Evolutionary conservation across 2,329 filamentous ascomycete genomes (phyloP).

Genomic region (Arthroderma sp.): DNA sequence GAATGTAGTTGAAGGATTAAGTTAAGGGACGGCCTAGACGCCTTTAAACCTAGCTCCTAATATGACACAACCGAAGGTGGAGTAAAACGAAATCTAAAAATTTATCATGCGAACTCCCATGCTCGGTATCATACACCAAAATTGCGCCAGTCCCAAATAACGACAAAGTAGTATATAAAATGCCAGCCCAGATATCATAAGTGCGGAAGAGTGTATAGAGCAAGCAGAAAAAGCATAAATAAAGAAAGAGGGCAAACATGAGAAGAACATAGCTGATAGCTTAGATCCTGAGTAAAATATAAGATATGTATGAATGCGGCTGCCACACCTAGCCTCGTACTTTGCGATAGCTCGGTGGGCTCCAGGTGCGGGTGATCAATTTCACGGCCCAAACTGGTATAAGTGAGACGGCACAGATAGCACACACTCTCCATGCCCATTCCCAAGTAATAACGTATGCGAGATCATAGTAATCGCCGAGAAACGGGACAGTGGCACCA

Average conservation of each 20-base stretch:
- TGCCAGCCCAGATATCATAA: not conserved
- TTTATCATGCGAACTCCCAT: not conserved
- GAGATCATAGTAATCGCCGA: conserved; percentile 83
- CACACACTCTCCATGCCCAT: conserved; percentile 78
- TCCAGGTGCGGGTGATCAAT: conserved; percentile 69
- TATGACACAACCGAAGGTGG: not conserved
- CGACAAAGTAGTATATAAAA: not conserved
- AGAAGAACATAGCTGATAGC: not conserved
- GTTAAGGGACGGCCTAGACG: not conserved
- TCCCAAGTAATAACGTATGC: conserved; percentile 63
- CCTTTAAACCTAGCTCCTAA: not conserved
- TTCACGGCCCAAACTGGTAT: conserved; percentile 82
- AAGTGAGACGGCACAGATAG: conserved; percentile 67
- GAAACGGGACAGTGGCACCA: conserved; percentile 68
- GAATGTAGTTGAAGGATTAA: no score
- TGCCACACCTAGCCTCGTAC: conserved; percentile 40
- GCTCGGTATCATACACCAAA: not conserved
- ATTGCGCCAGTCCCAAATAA: not conserved
- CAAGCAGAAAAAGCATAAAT: not conserved
- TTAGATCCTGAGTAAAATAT: not conserved
- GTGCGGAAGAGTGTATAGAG: not conserved
- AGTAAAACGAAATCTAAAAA: not conserved
- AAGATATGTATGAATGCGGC: not conserved
- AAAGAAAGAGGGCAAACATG: not conserved
- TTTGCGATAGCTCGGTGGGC: conserved; percentile 89